A percentile compares a stretch with the other conserved stretches of the same genome.
Conservation (phyloP, 2,329 filamentous ascomycete species). For the Phyllosticta citribraziliensis region DNA sequence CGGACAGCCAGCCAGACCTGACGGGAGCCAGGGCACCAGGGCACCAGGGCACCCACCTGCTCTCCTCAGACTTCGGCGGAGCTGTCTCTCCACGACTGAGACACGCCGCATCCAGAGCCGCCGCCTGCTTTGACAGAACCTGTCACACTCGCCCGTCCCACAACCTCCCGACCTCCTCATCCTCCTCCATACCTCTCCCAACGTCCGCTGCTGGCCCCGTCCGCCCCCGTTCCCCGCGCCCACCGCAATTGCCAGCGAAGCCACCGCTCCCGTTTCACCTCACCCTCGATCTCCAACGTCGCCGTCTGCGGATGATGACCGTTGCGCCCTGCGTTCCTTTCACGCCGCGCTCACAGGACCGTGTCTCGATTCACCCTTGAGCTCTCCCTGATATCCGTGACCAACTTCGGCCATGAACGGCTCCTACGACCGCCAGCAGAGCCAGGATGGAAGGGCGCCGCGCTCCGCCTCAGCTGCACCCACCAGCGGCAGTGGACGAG, state of each 20-base stretch:
- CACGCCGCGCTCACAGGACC: not conserved
- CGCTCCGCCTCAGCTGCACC: not conserved
- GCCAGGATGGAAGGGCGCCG: slow-evolving; percentile 5
- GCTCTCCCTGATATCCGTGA: not conserved
- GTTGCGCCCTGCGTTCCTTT: slow-evolving; percentile 2
- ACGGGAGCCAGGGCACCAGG: too few species aligned
- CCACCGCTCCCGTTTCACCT: not conserved
- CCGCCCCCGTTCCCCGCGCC: not conserved
- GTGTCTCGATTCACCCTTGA: not conserved
- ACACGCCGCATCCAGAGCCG: not conserved
- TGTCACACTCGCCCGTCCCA: not conserved
- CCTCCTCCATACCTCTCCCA: not conserved
- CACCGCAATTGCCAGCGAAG: not conserved
- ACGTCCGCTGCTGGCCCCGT: not conserved
- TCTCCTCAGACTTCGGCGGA: not conserved
- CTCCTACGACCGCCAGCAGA: slow-evolving; percentile 4
- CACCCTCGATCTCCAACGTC: not conserved
- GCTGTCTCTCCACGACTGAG: not conserved
- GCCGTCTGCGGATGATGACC: slow-evolving; percentile 8
- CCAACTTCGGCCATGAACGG: slow-evolving; percentile 6
- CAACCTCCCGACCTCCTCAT: not conserved
- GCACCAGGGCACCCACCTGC: too few species aligned
- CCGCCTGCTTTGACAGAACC: not conserved
- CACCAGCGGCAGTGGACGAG: slow-evolving; percentile 32
- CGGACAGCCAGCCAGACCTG: not conserved